Percentiles rank a stretch among this genome's conserved stretches.
These are phyloP conservation scores for Fusarium austroafricanum DNA, from an alignment of 2,329 filamentous ascomycete genomes.

Conservation along the genomic window DNA sequence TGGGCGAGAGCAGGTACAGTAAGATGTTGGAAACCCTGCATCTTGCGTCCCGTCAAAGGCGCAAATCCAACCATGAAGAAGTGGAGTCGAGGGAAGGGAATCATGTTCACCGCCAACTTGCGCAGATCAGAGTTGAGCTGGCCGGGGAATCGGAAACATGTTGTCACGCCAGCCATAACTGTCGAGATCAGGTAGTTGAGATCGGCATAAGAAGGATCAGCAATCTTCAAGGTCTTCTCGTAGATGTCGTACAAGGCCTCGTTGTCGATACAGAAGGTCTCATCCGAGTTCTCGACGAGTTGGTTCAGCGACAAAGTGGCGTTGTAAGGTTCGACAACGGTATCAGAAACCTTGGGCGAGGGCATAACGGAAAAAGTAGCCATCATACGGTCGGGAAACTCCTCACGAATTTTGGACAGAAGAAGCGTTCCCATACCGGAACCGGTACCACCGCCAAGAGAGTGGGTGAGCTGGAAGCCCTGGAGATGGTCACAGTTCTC, in stretches of 20 bases:
- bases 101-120: slow-evolving; percentile 99
- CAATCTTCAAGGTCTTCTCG: slow-evolving; percentile 99
- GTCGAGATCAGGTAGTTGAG: slow-evolving; percentile 99
- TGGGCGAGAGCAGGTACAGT: slow-evolving; percentile 98
- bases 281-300: slow-evolving; percentile 99
- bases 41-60: slow-evolving; percentile 86
- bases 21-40: slow-evolving; percentile 95
- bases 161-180: slow-evolving; percentile 99
- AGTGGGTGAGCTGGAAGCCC: slow-evolving; percentile 99
- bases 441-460: slow-evolving; percentile 99
- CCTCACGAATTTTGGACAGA: slow-evolving; percentile 99
- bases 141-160: slow-evolving; percentile 97
- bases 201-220: slow-evolving; percentile 97
- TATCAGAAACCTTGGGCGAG: slow-evolving; percentile 99
- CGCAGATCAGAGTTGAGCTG: slow-evolving; percentile 99
- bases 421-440: slow-evolving; percentile 99
- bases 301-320: slow-evolving; percentile 98
- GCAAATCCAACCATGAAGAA: slow-evolving; percentile 99
- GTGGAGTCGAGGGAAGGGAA: slow-evolving; percentile 99
- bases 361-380: slow-evolving; percentile 99
- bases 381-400: slow-evolving; percentile 99
- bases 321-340: slow-evolving; percentile 99
- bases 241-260: slow-evolving; percentile 99
- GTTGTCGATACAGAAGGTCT: slow-evolving; percentile 99
- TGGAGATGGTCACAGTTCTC: slow-evolving; percentile 99